Evolutionary conservation across 2,329 filamentous ascomycete genomes (phyloP), one percentile per base, ranked within the genome.

Genomic region (Sporothrix humicola): DNA sequence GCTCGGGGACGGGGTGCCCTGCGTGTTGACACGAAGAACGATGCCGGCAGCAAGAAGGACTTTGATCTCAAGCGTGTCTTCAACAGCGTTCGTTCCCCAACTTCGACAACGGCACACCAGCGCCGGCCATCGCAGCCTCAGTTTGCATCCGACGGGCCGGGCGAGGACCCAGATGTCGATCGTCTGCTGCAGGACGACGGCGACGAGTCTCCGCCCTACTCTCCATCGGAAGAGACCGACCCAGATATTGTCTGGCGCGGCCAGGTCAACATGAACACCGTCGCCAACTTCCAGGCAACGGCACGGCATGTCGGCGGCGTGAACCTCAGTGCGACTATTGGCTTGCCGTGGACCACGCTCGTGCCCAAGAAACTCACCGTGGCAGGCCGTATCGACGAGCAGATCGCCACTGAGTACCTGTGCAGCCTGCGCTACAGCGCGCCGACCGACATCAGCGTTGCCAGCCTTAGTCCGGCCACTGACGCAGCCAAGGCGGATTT

Each of bases 21-120:
- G 50, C 82, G 81, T 63, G 82, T 85, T 73, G 84, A 87, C 50
- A 82, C 85, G 68, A 84, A 87, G 77, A 83, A 63, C 8, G 54
- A 85, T 4, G 88, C 90, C 0, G 88, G 89, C 0, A 85, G 8
- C 42, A 56, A 84, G 69, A 82, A 86, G 10, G 87, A 90, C 78
- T 97, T 97, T 78, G 93, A 97, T 79, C 93, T 97, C 79, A 91
- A 93, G 78, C 92, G 93, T 75, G 93, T 97, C 37, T 96, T 95
- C 81, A 92, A 91, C 5, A 93, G 91, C 76, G 93, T 97, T 56
- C 91, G 91, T 77, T 96, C 94, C 1, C 94, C 94, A 76, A 85
- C 87, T 1, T 20, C 58, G 3, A n/a, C 69, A 1, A 80, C 82
- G 73, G 81, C 85, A 66, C 82, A 83, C 73, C 83, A 81, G 75